Evolutionary conservation across 345 rosid genomes (phyloP).

Genomic region (Eucalyptus polyanthemos): DNA sequence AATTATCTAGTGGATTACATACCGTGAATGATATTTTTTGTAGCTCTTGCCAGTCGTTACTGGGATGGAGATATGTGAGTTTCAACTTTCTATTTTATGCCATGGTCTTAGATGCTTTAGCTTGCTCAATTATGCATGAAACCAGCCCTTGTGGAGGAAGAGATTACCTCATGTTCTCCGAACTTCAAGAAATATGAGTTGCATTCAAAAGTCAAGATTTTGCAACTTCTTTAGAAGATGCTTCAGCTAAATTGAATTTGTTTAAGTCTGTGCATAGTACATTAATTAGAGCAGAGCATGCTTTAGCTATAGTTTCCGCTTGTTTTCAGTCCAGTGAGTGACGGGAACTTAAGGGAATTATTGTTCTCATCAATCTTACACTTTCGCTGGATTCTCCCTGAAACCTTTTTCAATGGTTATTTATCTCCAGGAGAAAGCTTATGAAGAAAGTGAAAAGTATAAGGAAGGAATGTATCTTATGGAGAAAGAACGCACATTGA

Average conservation of each 20-base stretch:
- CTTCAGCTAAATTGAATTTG: neutral
- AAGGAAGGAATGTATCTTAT: conserved; percentile 34
- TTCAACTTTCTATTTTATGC: neutral
- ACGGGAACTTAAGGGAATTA: neutral
- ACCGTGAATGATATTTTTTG: conserved; percentile 24
- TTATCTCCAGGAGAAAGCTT: conserved; percentile 24
- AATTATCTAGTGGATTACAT: conserved; percentile 17
- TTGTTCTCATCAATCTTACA: neutral
- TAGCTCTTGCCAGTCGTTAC: conserved; percentile 28
- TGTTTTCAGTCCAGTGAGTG: neutral
- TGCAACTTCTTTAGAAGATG: neutral
- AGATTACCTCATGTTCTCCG: neutral
- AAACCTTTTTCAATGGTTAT: neutral
- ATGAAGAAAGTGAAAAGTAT: conserved; percentile 24
- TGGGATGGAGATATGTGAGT: conserved; percentile 38
- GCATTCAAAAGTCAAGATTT: neutral
- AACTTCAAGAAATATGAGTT: neutral
- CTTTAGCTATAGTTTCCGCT: neutral
- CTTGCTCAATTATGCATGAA: neutral
- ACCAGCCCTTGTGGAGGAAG: neutral
- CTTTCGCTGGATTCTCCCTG: neutral
- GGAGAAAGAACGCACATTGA: conserved; percentile 23
- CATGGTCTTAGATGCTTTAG: neutral
- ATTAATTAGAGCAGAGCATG: neutral
- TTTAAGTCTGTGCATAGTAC: neutral